Percentiles rank a stretch among this genome's conserved stretches.
phyloP scores from a whole-genome alignment of 2,329 filamentous ascomycete species.

The Nemania abortiva region DNA sequence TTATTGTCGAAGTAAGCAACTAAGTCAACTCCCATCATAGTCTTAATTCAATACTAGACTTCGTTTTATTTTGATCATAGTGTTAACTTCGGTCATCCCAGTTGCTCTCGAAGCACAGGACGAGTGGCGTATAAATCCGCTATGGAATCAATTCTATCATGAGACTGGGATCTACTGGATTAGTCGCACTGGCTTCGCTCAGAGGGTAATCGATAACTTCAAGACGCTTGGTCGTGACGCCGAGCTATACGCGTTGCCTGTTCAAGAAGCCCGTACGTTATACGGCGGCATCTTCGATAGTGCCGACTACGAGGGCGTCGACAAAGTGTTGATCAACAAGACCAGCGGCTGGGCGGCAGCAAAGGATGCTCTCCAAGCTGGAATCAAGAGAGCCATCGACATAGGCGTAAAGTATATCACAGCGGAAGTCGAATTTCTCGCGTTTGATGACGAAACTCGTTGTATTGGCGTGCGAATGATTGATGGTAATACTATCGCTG shows the following conservation, averaged over 20 bases:
- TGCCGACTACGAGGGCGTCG: conserved; percentile 65
- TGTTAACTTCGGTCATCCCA: conserved; percentile 15
- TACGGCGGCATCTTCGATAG: conserved; percentile 65
- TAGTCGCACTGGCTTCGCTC: conserved; percentile 45
- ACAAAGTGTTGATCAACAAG: conserved; percentile 65
- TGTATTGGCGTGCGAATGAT: conserved; percentile 58
- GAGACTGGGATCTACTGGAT: conserved; percentile 63
- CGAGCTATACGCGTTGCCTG: conserved; percentile 58
- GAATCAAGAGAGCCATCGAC: conserved; percentile 60
- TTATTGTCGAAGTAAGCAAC: conserved; percentile 63
- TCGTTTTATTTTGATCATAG: neutral
- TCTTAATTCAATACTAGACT: neutral
- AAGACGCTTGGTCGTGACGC: conserved; percentile 44
- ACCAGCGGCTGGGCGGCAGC: conserved; percentile 69
- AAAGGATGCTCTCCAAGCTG: conserved; percentile 62
- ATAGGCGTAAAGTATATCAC: conserved; percentile 65
- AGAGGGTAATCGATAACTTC: conserved; percentile 53
- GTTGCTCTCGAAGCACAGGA: conserved; percentile 75
- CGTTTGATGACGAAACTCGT: conserved; percentile 53
- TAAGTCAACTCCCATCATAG: neutral
- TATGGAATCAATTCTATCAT: conserved; percentile 62
- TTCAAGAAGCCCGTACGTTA: conserved; percentile 61
- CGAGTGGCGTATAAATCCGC: conserved; percentile 60
- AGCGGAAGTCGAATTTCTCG: conserved; percentile 58
- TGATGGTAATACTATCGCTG: conserved; percentile 56